Percentiles rank a stretch among this genome's conserved stretches.
Conservation (phyloP, 2,329 filamentous ascomycete genomes). For the Stachybotrys chlorohalonatus region DNA sequence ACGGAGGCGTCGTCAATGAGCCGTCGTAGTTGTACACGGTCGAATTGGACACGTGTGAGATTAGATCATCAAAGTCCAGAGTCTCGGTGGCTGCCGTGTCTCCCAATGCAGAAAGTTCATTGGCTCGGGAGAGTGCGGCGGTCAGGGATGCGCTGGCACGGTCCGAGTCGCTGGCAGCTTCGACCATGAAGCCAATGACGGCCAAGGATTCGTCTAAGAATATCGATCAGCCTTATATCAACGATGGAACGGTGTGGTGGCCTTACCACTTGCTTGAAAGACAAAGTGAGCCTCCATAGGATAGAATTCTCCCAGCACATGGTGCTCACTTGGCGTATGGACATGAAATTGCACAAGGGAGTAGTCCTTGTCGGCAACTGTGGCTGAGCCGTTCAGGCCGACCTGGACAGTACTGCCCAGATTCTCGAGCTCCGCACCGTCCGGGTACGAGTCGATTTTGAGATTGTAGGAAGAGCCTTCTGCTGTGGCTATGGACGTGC, state of each 20-base stretch:
- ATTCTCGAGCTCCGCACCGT: constrained; percentile 33
- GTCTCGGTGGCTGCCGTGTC: not conserved
- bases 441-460: constrained; percentile 20
- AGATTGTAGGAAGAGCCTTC: constrained; percentile 17
- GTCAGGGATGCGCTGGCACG: constrained; percentile 6
- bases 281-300: constrained; percentile 33
- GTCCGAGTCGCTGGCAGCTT: not conserved
- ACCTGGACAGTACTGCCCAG: constrained; percentile 37
- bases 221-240: not conserved
- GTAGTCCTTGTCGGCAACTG: constrained; percentile 27
- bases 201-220: not conserved
- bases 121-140: constrained; percentile 18
- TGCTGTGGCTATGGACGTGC: constrained; percentile 4
- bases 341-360: constrained; percentile 45
- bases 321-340: constrained; percentile 49
- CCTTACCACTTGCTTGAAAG: constrained; percentile 14
- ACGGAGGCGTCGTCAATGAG: constrained; percentile 51
- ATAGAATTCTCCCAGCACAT: constrained; percentile 30
- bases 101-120: constrained; percentile 8
- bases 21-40: constrained; percentile 36
- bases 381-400: constrained; percentile 34
- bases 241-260: no score
- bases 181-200: constrained; percentile 13
- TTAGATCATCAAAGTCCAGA: not conserved
- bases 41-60: not conserved